These are phyloP conservation scores for Raffaelea arxii DNA, from an alignment of 2,329 filamentous ascomycete genomes.

Conservation along the genomic window DNA sequence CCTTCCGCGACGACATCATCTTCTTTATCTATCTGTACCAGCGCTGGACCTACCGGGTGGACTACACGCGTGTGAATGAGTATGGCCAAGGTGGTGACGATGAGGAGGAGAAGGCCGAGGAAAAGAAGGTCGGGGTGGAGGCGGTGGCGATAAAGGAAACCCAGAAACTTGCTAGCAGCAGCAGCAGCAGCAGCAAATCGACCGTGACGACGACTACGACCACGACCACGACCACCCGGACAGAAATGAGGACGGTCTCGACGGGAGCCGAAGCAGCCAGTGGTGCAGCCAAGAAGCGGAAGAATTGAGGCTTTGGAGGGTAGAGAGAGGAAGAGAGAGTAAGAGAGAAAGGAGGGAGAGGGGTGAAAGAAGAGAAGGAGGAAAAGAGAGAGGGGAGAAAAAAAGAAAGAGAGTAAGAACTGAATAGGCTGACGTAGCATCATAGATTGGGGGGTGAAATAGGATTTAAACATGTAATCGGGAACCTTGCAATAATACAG, in stretches of 20 bases:
- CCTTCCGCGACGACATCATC: conserved; percentile 89
- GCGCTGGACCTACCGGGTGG: conserved; percentile 81
- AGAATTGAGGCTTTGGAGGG: conserved; percentile 17
- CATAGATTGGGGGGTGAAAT: too few species aligned
- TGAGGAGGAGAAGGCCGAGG: conserved; percentile 40
- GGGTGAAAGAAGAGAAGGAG: not conserved
- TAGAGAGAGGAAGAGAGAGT: not conserved
- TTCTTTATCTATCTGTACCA: conserved; percentile 98
- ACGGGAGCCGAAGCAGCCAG: conserved; percentile 39
- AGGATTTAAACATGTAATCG: too few species aligned
- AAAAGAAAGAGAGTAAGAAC: not conserved
- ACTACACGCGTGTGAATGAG: conserved; percentile 89
- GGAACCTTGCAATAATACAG: too few species aligned
- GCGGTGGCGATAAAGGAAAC: too few species aligned
- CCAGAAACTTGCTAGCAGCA: too few species aligned
- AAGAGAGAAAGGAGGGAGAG: not conserved
- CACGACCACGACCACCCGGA: too few species aligned
- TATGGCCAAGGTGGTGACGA: conserved; percentile 98
- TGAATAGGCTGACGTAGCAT: too few species aligned
- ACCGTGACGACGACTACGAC: too few species aligned
- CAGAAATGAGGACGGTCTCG: too few species aligned
- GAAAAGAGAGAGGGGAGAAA: not conserved
- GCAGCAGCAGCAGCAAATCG: too few species aligned
- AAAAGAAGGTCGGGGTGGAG: conserved; percentile 26
- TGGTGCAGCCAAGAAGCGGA: conserved; percentile 34